These are phyloP conservation scores for Sedum album DNA, from an alignment of 164 flowering plant species.

Conservation along the genomic window DNA sequence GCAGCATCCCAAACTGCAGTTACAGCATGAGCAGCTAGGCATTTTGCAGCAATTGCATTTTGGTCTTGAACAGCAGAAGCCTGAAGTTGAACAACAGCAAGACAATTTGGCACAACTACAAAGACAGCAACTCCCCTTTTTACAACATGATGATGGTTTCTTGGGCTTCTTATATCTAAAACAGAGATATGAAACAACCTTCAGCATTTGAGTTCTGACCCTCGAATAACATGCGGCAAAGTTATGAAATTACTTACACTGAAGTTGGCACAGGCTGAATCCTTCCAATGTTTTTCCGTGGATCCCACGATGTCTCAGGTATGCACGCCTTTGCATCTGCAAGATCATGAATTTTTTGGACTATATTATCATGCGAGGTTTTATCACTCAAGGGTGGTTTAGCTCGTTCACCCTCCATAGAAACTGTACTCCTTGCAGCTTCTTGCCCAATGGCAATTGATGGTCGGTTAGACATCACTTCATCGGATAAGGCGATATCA, in stretches of 20 bases:
- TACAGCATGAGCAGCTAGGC: not conserved
- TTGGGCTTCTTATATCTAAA: not conserved
- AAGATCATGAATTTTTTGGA: not conserved
- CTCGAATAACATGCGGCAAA: not conserved
- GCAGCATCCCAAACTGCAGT: not conserved
- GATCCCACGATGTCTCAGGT: not conserved
- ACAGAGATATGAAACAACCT: not conserved
- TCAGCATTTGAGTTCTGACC: not conserved
- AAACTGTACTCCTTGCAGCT: not conserved
- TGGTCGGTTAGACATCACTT: not conserved
- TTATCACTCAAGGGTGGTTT: not conserved
- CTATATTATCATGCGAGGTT: not conserved
- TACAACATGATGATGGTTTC: constrained; percentile 2
- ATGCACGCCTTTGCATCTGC: not conserved
- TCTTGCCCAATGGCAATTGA: not conserved
- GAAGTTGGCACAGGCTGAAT: not conserved
- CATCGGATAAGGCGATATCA: not conserved
- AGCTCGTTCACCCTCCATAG: not conserved
- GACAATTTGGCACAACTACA: not conserved
- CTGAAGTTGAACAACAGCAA: not conserved
- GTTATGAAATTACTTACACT: constrained; percentile 2
- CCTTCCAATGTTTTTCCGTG: not conserved
- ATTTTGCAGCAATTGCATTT: not conserved
- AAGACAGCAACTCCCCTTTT: not conserved
- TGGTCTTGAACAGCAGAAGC: not conserved